Percentiles rank a stretch among this genome's conserved stretches.
phyloP scores from a whole-genome alignment of 257 asterid genomes.

The Solanum bukasovii region DNA sequence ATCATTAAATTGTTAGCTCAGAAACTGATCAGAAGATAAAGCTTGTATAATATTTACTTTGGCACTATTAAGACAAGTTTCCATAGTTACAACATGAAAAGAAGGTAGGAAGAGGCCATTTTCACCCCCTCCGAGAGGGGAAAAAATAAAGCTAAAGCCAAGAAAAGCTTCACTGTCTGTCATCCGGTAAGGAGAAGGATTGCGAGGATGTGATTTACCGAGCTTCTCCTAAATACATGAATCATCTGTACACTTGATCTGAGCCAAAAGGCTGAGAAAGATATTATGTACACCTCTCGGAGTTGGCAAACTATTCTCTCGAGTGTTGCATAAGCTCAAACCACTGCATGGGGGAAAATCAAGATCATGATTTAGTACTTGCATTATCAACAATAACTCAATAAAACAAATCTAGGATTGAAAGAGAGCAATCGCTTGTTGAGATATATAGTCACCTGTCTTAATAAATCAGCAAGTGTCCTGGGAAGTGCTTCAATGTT shows the following conservation, averaged over 20 bases:
- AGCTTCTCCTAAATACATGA: neutral
- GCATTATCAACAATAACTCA: neutral
- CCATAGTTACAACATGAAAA: neutral
- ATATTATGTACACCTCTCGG: conserved; percentile 10
- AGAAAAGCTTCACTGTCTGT: neutral
- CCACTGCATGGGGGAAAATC: conserved; percentile 43
- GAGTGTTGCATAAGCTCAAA: conserved; percentile 86
- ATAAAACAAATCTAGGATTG: neutral
- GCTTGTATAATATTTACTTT: neutral
- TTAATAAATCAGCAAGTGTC: conserved; percentile 75
- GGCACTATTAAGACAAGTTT: neutral
- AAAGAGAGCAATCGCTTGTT: neutral
- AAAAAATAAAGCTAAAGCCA: neutral
- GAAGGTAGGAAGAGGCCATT: neutral
- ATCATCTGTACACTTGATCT: conserved; percentile 31
- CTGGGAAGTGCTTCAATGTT: conserved; percentile 86
- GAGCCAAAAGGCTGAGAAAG: conserved; percentile 48
- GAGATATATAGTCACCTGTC: conserved; percentile 46
- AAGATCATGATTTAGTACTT: neutral
- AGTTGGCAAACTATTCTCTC: conserved; percentile 19
- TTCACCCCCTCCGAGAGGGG: neutral
- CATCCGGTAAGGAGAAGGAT: neutral
- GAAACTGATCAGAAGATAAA: neutral
- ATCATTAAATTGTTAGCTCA: neutral
- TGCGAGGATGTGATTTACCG: neutral